Evolutionary conservation across 2,329 filamentous ascomycete genomes (phyloP).

Genomic region (Diaporthe aspalathi): DNA sequence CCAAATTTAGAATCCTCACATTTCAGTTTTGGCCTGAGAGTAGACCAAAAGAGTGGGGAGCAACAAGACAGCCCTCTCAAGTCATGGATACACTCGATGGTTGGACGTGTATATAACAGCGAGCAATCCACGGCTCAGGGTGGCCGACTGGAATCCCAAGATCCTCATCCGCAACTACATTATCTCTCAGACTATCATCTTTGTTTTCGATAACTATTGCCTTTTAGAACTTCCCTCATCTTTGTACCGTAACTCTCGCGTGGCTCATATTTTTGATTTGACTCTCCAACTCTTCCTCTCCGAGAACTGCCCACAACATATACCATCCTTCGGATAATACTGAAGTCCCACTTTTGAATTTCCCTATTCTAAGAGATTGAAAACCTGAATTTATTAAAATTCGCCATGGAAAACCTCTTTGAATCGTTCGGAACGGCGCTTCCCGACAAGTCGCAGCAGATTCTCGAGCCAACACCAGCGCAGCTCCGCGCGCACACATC

Average conservation of each 20-base stretch:
- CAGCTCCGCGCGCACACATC: not conserved
- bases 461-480: not conserved
- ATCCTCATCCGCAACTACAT: not conserved
- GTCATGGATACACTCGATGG: not conserved
- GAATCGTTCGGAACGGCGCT: not conserved
- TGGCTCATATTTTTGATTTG: not conserved
- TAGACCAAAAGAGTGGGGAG: not conserved
- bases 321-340: not conserved
- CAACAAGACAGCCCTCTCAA: conserved; percentile 1
- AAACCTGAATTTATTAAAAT: not conserved
- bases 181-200: not conserved
- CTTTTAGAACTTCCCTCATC: not conserved
- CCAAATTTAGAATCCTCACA: not conserved
- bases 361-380: not conserved
- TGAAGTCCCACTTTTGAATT: not conserved
- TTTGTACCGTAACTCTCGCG: not conserved
- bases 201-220: not conserved
- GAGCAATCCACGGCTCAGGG: not conserved
- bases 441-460: not conserved
- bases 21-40: not conserved
- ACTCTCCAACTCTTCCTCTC: not conserved
- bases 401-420: not conserved
- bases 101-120: not conserved
- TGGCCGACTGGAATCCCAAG: not conserved
- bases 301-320: not conserved